These are phyloP conservation scores for Rhododendron simsii DNA, from an alignment of 148 eudicot species.

Conservation along the genomic window DNA sequence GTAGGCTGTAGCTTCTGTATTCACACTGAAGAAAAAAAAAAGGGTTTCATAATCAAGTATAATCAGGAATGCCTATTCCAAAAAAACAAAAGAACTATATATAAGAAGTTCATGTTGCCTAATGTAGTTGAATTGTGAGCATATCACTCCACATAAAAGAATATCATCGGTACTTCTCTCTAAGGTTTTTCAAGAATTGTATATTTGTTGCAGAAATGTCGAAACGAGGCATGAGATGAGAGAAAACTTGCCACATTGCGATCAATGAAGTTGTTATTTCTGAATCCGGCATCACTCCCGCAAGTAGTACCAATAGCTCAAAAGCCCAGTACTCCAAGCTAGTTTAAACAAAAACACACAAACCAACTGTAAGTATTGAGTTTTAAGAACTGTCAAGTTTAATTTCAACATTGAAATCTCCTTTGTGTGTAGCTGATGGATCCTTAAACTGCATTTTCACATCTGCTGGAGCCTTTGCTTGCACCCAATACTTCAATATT, in stretches of 20 bases:
- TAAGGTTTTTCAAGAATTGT: neutral
- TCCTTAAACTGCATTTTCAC: neutral
- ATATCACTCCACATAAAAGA: neutral
- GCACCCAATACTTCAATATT: neutral
- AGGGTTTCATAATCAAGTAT: neutral
- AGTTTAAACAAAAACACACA: neutral
- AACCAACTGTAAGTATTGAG: neutral
- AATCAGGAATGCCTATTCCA: neutral
- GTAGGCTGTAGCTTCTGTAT: conserved; percentile 71
- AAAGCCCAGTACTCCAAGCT: conserved; percentile 94
- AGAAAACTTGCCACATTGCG: conserved; percentile 64
- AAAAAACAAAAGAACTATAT: neutral
- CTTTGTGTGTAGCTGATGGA: neutral
- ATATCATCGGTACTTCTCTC: neutral
- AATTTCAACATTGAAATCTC: neutral
- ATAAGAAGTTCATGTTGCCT: neutral
- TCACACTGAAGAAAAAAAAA: conserved; percentile 43
- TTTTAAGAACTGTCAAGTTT: neutral
- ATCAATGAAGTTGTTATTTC: conserved; percentile 67
- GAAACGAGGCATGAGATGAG: neutral
- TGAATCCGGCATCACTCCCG: conserved; percentile 77
- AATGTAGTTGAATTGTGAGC: neutral
- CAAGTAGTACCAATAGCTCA: conserved; percentile 75
- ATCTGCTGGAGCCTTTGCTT: neutral
- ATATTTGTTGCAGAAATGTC: neutral